Conservation (phyloP, 345 rosid genomes). For the Mallotus nudiflorus region DNA sequence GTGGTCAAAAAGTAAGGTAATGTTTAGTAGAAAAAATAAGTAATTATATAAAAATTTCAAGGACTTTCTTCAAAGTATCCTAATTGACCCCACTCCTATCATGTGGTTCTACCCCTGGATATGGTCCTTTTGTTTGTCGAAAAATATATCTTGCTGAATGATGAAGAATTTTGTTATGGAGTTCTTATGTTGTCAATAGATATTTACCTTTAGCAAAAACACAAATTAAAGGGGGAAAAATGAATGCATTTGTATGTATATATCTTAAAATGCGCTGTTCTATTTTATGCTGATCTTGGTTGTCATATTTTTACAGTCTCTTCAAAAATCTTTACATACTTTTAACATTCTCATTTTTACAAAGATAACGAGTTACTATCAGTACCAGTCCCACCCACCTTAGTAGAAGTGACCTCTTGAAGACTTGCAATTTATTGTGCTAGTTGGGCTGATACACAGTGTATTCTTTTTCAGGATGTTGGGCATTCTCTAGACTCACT, state of each 20-base stretch:
- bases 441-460: neutral
- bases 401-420: neutral
- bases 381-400: neutral
- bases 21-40: too few species aligned
- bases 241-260: neutral
- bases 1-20: too few species aligned
- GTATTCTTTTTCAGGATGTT: conserved; percentile 48
- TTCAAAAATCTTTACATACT: neutral
- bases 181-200: neutral
- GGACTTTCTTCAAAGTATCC: too few species aligned
- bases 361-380: neutral
- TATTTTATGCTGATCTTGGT: neutral
- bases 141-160: neutral
- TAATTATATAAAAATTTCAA: too few species aligned
- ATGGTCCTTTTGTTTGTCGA: neutral
- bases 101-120: too few species aligned
- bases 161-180: neutral
- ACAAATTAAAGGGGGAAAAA: neutral
- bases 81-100: too few species aligned
- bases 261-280: neutral
- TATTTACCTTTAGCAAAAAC: neutral
- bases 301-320: neutral
- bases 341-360: neutral
- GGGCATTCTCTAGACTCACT: conserved; percentile 68
- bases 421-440: neutral